Evolutionary conservation across 2,329 filamentous ascomycete species (phyloP), one percentile per base, ranked within the genome.

Genomic region (Hortaea werneckii): DNA sequence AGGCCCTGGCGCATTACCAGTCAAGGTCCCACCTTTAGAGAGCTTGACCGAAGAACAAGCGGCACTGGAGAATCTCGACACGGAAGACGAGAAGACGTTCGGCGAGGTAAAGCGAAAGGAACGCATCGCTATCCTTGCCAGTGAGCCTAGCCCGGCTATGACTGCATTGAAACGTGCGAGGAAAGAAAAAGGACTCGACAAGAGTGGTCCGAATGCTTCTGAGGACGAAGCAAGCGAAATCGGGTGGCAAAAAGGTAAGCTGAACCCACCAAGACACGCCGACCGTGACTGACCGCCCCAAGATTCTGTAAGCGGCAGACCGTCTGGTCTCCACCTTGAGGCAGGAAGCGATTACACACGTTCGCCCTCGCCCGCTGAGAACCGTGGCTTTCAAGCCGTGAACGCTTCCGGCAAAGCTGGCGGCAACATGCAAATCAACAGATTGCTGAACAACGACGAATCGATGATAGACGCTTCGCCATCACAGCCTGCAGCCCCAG

Each of bases 81-180:
- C 83, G 0, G 68, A 71, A 11, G 78, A 81, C 46, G 84, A 89
- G 65, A 67, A 79, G 46, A 75, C 77, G 2, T 89, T 86, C 66
- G 85, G 85, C 28, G 73, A 79, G 52, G 73, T 77, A 54, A 89
- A 88, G 69, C 79, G 85, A 65, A 80, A 79, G 58, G 84, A 87
- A 63, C 74, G 85, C 43, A 82, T 81, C 54, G 58, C 68, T 56
- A 89, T 89, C 52, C 75, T 89, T 43, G 82, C 83, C 51, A 82
- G 80, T 57, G 85, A 89, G 57, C 82, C 85, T 61, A 79, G 78
- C 28, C 83, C 82, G 47, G 71, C 83, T 5, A 79, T 74, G 54
- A 73, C 71, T 6, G 71, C 71, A 5, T 67, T 72, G 3, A 75
- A 74, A 59, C 65, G 71, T 7, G 70, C 68, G 1, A 65, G 67